Base-by-base conservation (phyloP, 2,329 filamentous ascomycete genomes). In the Grosmannia penicillata region DNA sequence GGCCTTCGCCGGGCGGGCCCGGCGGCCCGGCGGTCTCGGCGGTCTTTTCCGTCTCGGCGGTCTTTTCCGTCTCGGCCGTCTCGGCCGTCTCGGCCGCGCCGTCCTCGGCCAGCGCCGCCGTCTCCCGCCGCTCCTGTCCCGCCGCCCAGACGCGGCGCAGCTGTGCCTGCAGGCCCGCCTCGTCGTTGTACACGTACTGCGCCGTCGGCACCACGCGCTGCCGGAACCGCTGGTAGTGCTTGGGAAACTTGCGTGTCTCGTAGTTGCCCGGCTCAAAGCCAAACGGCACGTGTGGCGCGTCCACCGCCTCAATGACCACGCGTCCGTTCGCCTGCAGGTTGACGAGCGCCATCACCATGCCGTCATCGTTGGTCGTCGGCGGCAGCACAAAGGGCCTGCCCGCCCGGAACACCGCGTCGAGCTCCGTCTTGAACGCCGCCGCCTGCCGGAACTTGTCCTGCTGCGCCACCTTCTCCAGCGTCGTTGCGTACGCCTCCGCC, bases 231-330 rank as follows among this genome's bases (percentile, higher is more conserved):
- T 82, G 67, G 47, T 74, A 72, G 25, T 65, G 65, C 47, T 78
- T 78, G 26, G 80, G 71, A 44, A 78, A 76, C 41, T 73, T 72
- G 39, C 78, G 68, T 18, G 75, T 78, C 49, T 82, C 74, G 54
- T 86, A 86, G 45, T 80, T 75, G 14, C 72, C 72, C 8, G 78
- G 77, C 38, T 73, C 70, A 49, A 85, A 80, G 2, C 82, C 81
- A 51, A 81, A 78, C 2, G 76, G 75, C 23, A 82, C 73, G 36
- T 67, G 49, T 1, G 73, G 72, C 6, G 80, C 66, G 29, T 77
- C 62, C 2, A 65, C 51, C 0, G 71, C 61, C 4, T 65, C 57
- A 7, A 82, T 51, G 14, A 53, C 60, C 30, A 85, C 60, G 29
- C 70, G 65, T 4, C 72, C 69, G 36, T 67, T 54, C 1, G 74